Evolutionary conservation across 495 filamentous ascomycete species (phyloP).

Genomic region (Tirmania nivea): DNA sequence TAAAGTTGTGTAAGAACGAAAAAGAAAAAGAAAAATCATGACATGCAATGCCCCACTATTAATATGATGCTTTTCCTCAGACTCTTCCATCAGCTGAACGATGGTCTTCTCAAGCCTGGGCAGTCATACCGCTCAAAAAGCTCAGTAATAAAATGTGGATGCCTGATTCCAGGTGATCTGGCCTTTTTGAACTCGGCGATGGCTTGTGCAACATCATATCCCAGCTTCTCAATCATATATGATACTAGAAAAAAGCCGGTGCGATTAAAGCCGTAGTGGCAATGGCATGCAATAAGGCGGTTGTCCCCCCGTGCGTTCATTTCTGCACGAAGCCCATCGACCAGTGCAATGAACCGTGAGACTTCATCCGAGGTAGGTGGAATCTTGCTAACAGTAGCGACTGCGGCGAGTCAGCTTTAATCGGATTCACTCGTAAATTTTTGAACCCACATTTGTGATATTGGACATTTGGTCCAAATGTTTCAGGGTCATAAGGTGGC

Average conservation of each 20-base stretch:
- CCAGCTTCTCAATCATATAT: slow-evolving; percentile 66
- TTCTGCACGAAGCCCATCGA: slow-evolving; percentile 43
- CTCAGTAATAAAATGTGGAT: slow-evolving; percentile 73
- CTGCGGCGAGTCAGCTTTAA: no score
- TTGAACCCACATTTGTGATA: slow-evolving; percentile 33
- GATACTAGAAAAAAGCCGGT: slow-evolving; percentile 81
- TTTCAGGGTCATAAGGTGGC: slow-evolving; percentile 45
- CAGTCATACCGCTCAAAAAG: slow-evolving; percentile 52
- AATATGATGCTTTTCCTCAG: neutral
- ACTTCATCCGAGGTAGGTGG: slow-evolving; percentile 62
- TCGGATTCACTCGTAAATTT: no score
- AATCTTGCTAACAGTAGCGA: slow-evolving; percentile 79
- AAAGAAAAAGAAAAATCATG: neutral
- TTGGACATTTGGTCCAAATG: slow-evolving; percentile 35
- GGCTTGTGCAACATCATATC: slow-evolving; percentile 50
- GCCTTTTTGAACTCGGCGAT: slow-evolving; percentile 55
- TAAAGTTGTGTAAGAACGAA: no score
- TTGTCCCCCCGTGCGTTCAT: slow-evolving; percentile 22
- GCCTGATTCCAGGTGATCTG: slow-evolving; percentile 65
- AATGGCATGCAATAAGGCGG: slow-evolving; percentile 58
- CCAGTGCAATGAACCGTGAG: slow-evolving; percentile 49
- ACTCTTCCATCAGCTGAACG: neutral
- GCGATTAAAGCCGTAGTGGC: slow-evolving; percentile 86
- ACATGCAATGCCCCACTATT: neutral
- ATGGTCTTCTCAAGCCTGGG: neutral